Evolutionary conservation across 768 basidiomycete genomes (phyloP).

Genomic region (Hygrocybe punicea): DNA sequence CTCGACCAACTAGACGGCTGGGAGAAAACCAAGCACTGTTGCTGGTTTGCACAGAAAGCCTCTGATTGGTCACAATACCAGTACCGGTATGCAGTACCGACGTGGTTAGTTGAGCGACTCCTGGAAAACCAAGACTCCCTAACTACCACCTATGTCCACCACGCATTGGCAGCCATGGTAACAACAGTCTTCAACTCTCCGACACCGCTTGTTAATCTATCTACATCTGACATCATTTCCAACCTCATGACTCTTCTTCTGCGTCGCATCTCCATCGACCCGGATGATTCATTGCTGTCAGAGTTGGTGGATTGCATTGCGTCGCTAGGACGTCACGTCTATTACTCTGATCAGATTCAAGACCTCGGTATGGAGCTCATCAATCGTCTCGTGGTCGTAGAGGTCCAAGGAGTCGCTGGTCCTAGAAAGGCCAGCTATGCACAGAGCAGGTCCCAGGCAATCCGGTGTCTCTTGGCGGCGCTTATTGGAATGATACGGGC

Average conservation of each 20-base stretch:
- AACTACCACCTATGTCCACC: constrained; percentile 48
- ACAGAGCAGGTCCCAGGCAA: constrained; percentile 55
- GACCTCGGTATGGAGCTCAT: constrained; percentile 62
- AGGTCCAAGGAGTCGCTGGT: constrained; percentile 56
- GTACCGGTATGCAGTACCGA: constrained; percentile 87
- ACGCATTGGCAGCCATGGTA: constrained; percentile 71
- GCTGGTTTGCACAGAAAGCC: constrained; percentile 74
- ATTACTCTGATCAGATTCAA: constrained; percentile 95
- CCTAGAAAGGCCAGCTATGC: constrained; percentile 30
- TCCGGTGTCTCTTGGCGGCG: constrained; percentile 66
- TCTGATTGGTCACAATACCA: constrained; percentile 92
- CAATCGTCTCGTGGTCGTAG: constrained; percentile 61
- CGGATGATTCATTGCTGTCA: constrained; percentile 62
- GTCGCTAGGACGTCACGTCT: constrained; percentile 85
- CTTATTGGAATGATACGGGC: constrained; percentile 67
- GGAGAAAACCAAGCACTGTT: constrained; percentile 65
- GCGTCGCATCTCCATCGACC: constrained; percentile 60
- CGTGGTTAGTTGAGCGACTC: constrained; percentile 76
- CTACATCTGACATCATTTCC: constrained; percentile 83
- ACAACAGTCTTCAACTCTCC: constrained; percentile 79
- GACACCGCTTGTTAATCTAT: constrained; percentile 81
- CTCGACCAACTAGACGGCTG: constrained; percentile 63
- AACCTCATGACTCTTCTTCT: constrained; percentile 72
- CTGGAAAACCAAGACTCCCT: constrained; percentile 56
- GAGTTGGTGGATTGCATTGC: constrained; percentile 72